Conservation (phyloP, 1,284 basidiomycete genomes). For the Bondarzewia mesenterica region DNA sequence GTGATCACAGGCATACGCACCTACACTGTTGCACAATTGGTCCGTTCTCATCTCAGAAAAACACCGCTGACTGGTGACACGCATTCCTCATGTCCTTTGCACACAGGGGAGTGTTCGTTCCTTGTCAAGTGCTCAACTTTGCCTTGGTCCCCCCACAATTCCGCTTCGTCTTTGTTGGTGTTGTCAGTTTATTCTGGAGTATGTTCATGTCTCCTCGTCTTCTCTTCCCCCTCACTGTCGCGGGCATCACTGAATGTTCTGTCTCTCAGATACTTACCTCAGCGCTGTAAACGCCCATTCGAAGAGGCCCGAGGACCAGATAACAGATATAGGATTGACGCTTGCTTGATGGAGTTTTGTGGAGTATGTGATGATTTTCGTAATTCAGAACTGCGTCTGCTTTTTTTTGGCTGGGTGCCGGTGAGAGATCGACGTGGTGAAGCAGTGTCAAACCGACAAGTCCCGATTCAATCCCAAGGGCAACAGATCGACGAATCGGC, state of each 20-base stretch:
- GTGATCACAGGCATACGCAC: conserved; percentile 46
- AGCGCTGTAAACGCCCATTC: conserved; percentile 33
- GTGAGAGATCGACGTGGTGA: too few relatives aligned
- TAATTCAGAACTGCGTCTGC: neutral
- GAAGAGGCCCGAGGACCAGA: neutral
- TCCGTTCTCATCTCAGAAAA: conserved; percentile 23
- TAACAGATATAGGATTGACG: neutral
- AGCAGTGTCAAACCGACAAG: too few relatives aligned
- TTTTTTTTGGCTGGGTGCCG: too few relatives aligned
- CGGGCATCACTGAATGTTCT: neutral
- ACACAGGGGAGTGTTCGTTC: conserved; percentile 65
- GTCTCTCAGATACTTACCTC: conserved; percentile 34
- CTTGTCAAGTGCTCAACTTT: conserved; percentile 80
- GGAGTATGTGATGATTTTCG: neutral
- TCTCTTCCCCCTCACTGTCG: neutral
- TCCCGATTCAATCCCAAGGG: too few relatives aligned
- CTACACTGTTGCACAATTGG: conserved; percentile 72
- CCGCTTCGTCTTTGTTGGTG: conserved; percentile 69
- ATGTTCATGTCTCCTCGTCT: conserved; percentile 26
- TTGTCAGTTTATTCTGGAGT: conserved; percentile 87
- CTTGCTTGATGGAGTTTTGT: neutral
- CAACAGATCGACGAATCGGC: too few relatives aligned
- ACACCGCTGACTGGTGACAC: too few relatives aligned
- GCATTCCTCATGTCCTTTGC: too few relatives aligned
- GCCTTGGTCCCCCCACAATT: conserved; percentile 71